Evolutionary conservation across 805 yeast species (phyloP), one percentile per base, ranked within the genome.

Genomic region (Starmerella bacillaris): DNA sequence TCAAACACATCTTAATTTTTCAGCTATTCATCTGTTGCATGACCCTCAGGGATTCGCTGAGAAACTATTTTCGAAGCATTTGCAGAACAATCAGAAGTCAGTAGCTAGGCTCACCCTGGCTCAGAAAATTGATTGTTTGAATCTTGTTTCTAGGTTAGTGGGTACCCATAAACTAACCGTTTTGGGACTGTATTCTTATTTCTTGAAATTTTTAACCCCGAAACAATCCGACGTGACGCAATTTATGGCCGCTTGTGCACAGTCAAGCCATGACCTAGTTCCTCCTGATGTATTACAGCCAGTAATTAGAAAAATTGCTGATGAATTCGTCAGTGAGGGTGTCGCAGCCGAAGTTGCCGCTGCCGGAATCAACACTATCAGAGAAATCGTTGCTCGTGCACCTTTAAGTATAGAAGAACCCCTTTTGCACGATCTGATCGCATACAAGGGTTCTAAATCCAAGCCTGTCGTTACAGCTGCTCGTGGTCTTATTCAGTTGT

Each of bases 1-100:
- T 12, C 68, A 74, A 8, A 69, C 78, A 0, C 83, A 72, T 47
- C 65, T 89, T 48, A 89, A 89, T 53, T 89, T 89, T 60, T 76
- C 92, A 34, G 99, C 98, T 22, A 74, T 89, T 36, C 99, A 89
- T 57, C 60, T 89, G 38, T 65, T 89, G 36, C 71, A 95, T 54
- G 98, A 89, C 54, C 98, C 99, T 7, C 99, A 89, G 56, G 94
- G 94, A 4, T 89, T 89, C 59, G 94, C 96, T 5, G 98, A 89
- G 45, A 68, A 64, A 39, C 61, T 89, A 37, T 89, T 73, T 50
- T 67, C 69, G 20, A 68, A 63, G 30, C 92, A 83, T 51, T 59
- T 86, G 40, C 37, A 40, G 19, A 32, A 36, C 8, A 8, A 38
- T 9, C 66, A 75, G 33, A 70, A 77, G 28, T 72, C 67, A 40